These are phyloP conservation scores for Rhodotorula sp. DNA, from an alignment of 1,284 basidiomycete species.

Conservation along the genomic window DNA sequence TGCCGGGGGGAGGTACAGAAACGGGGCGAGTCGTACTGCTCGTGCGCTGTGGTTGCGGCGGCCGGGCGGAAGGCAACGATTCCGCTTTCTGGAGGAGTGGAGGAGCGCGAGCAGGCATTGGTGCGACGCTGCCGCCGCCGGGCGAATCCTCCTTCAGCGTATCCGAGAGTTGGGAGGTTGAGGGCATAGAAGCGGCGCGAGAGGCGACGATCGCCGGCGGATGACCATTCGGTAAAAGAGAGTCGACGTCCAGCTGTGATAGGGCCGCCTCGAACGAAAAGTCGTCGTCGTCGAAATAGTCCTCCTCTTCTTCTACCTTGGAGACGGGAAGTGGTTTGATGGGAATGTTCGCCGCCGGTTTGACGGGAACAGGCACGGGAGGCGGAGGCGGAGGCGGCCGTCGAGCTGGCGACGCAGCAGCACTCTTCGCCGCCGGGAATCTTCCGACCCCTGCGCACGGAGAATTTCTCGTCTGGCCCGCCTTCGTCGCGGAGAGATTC, in stretches of 20 bases:
- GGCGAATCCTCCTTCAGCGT: no score
- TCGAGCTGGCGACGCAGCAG: neutral
- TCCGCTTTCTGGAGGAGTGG: no score
- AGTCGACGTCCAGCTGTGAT: conserved; percentile 19
- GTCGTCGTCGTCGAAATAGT: conserved; percentile 8
- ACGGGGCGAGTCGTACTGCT: no score
- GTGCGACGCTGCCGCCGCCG: no score
- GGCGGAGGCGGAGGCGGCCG: no score
- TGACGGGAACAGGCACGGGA: neutral
- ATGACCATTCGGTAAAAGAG: neutral
- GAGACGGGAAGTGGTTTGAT: neutral
- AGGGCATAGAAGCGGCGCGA: neutral
- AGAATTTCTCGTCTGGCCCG: neutral
- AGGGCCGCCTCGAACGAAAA: conserved; percentile 23
- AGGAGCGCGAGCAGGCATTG: no score
- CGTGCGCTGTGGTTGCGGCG: neutral
- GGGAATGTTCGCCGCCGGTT: neutral
- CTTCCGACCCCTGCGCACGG: neutral
- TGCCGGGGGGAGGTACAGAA: no score
- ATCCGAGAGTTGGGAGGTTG: no score
- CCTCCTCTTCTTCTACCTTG: neutral
- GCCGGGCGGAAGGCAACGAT: neutral
- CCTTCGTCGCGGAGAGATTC: neutral
- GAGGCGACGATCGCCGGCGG: neutral
- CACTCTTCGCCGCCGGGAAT: neutral